phyloP scores from a whole-genome alignment of 768 basidiomycete genomes.

The Kwoniella shandongensis region DNA sequence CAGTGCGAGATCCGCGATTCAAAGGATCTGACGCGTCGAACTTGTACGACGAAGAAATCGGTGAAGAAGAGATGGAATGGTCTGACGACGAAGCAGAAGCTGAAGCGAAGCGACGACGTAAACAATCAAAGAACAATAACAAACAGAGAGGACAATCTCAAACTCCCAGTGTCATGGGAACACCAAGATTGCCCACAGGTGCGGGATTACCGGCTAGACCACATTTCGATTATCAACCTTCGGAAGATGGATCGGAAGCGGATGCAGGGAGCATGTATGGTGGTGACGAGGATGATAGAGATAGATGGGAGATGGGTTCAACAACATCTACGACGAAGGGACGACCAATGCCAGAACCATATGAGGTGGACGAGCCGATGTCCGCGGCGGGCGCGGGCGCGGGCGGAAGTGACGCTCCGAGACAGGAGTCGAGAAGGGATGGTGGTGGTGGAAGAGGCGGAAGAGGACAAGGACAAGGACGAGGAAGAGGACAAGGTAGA shows the following conservation, averaged over 20 bases:
- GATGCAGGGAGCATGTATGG: slow-evolving; percentile 35
- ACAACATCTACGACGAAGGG: slow-evolving; percentile 10
- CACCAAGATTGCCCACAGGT: not conserved
- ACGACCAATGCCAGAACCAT: slow-evolving; percentile 38
- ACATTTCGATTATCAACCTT: slow-evolving; percentile 47
- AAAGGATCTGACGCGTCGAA: slow-evolving; percentile 95
- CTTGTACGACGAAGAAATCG: slow-evolving; percentile 89
- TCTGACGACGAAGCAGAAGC: slow-evolving; percentile 92
- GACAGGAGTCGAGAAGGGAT: slow-evolving; percentile 6
- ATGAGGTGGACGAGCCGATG: slow-evolving; percentile 27
- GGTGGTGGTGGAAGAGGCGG: slow-evolving; percentile 10
- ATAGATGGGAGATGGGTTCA: slow-evolving; percentile 26
- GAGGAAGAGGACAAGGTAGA: slow-evolving; percentile 24
- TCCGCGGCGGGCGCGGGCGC: not conserved
- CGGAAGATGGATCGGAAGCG: slow-evolving; percentile 20
- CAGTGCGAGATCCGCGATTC: slow-evolving; percentile 61
- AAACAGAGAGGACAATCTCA: not conserved
- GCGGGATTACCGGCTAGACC: slow-evolving; percentile 36
- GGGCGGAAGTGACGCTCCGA: slow-evolving; percentile 1
- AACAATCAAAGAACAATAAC: slow-evolving; percentile 37
- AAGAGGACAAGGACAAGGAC: slow-evolving; percentile 21
- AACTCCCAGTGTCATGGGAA: not conserved
- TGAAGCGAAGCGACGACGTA: slow-evolving; percentile 64
- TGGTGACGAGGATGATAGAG: slow-evolving; percentile 13
- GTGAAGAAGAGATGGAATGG: slow-evolving; percentile 85